Evolutionary conservation across 768 basidiomycete genomes (phyloP).

Genomic region (Mycena rosella): DNA sequence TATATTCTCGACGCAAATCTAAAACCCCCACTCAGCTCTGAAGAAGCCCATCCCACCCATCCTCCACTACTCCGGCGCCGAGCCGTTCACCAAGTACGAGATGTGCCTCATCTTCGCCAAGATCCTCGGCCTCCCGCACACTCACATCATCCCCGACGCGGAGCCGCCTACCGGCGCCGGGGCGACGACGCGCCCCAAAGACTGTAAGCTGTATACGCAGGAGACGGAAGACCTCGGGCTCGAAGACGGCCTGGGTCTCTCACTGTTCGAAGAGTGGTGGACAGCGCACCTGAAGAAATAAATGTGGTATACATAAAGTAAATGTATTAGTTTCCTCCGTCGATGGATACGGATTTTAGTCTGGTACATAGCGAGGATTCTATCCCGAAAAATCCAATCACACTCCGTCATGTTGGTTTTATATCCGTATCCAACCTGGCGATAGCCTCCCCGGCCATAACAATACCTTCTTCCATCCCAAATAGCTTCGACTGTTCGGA

Average conservation of each 20-base stretch:
- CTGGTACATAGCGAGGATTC: too few species aligned
- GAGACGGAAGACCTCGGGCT: constrained; percentile 79
- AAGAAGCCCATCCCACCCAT: constrained; percentile 72
- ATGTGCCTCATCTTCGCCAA: constrained; percentile 86
- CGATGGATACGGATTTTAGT: neutral
- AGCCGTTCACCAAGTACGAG: constrained; percentile 93
- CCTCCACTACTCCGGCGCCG: constrained; percentile 87
- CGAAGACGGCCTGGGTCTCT: constrained; percentile 70
- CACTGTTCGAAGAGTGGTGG: constrained; percentile 92
- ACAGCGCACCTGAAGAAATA: constrained; percentile 56
- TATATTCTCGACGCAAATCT: neutral
- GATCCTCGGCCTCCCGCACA: constrained; percentile 76
- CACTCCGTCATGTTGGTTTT: constrained; percentile 10
- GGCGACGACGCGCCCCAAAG: constrained; percentile 81
- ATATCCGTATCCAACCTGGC: constrained; percentile 22
- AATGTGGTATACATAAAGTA: constrained; percentile 7
- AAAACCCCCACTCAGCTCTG: constrained; percentile 41
- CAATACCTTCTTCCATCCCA: constrained; percentile 23
- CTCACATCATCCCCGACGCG: constrained; percentile 81
- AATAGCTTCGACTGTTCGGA: constrained; percentile 23
- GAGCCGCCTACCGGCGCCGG: constrained; percentile 73
- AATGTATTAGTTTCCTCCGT: constrained; percentile 1
- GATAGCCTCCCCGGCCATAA: constrained; percentile 17
- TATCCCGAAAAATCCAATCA: too few species aligned
- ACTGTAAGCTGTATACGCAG: constrained; percentile 82